Evolutionary conservation across 2,329 filamentous ascomycete genomes (phyloP).

Genomic region (Cercospora sp.): DNA sequence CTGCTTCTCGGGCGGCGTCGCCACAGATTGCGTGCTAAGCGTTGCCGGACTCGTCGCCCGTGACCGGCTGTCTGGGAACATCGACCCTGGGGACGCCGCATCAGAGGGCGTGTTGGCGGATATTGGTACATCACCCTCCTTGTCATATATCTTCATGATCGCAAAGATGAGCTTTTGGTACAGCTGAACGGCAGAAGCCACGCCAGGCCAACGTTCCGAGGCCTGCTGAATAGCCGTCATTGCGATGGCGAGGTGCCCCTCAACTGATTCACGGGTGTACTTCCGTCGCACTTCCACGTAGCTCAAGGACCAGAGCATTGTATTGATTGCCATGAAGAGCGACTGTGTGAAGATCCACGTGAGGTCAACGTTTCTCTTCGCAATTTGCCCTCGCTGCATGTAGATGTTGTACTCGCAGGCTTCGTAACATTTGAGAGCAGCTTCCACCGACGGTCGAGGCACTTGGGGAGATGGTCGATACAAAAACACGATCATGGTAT

Average conservation of each 20-base stretch:
- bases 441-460: slow-evolving; percentile 75
- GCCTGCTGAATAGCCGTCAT: slow-evolving; percentile 78
- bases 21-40: slow-evolving; percentile 36
- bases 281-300: slow-evolving; percentile 77
- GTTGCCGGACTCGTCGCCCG: slow-evolving; percentile 48
- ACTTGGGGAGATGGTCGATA: slow-evolving; percentile 91
- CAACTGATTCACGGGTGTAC: slow-evolving; percentile 72
- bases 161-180: slow-evolving; percentile 84
- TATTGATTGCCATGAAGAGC: slow-evolving; percentile 89
- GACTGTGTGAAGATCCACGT: slow-evolving; percentile 92
- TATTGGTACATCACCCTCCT: slow-evolving; percentile 53
- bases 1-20: slow-evolving; percentile 37
- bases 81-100: slow-evolving; percentile 42
- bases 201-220: slow-evolving; percentile 88
- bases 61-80: slow-evolving; percentile 46
- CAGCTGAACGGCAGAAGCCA: slow-evolving; percentile 77
- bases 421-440: slow-evolving; percentile 79
- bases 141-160: slow-evolving; percentile 84
- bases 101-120: slow-evolving; percentile 51
- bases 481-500: slow-evolving; percentile 85
- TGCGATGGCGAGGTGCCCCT: slow-evolving; percentile 70
- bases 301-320: slow-evolving; percentile 86
- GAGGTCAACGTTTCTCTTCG: slow-evolving; percentile 72
- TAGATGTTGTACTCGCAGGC: slow-evolving; percentile 79
- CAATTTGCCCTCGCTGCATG: slow-evolving; percentile 77